Percentiles rank a stretch among this genome's conserved stretches.
phyloP scores from a whole-genome alignment of 2,329 filamentous ascomycete species.

The Fusarium foetens region DNA sequence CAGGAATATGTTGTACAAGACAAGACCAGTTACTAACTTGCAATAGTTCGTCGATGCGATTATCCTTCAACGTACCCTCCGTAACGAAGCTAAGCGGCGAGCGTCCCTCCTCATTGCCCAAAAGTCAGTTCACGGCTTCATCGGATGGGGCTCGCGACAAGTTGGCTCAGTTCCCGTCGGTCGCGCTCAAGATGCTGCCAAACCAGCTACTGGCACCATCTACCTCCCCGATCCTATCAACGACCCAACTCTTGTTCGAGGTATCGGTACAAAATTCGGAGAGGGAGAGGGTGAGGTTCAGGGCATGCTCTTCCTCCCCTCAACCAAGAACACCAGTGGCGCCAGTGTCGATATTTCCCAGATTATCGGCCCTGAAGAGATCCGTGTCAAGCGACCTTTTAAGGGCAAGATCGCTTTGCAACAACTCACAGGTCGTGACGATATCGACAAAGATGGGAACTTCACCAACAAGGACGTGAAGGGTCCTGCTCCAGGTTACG shows the following conservation, averaged over 20 bases:
- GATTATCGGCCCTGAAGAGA: constrained; percentile 81
- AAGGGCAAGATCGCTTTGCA: constrained; percentile 77
- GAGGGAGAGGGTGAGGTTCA: constrained; percentile 75
- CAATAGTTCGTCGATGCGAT: constrained; percentile 91
- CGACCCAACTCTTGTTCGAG: constrained; percentile 82
- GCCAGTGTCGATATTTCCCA: constrained; percentile 86
- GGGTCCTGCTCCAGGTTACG: constrained; percentile 69
- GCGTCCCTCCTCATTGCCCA: constrained; percentile 94
- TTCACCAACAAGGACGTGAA: constrained; percentile 66
- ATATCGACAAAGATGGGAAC: constrained; percentile 73
- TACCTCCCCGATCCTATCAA: constrained; percentile 90
- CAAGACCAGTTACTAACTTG: constrained; percentile 10
- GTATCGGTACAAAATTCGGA: constrained; percentile 85
- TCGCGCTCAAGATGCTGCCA: constrained; percentile 88
- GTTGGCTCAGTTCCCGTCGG: constrained; percentile 94
- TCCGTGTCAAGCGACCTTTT: constrained; percentile 88
- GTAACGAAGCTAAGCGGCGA: constrained; percentile 85
- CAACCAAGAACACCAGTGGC: constrained; percentile 78
- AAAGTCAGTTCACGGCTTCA: constrained; percentile 94
- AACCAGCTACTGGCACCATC: constrained; percentile 79
- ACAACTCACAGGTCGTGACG: constrained; percentile 84
- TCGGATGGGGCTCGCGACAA: constrained; percentile 85
- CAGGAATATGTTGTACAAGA: neutral
- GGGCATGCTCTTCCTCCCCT: constrained; percentile 87
- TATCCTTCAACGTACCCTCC: constrained; percentile 89